Conservation (phyloP, 129 eudicot species). For the Heracleum sosnowskyi region DNA sequence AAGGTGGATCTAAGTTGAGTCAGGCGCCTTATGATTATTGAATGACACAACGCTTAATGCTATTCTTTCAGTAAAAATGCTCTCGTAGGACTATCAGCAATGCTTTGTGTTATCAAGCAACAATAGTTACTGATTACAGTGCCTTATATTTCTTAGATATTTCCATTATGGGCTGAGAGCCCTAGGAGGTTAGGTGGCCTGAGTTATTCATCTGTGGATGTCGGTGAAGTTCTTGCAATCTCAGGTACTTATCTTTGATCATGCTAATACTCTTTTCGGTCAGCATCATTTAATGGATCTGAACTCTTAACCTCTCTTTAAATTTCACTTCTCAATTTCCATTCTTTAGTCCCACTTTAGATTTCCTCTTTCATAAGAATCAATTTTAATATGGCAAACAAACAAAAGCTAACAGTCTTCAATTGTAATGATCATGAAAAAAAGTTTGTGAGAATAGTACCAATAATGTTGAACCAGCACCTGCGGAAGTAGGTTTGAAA, state of each 20-base stretch:
- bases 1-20: too few species aligned
- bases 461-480: too few species aligned
- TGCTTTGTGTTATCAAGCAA: not conserved
- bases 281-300: not conserved
- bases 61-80: too few species aligned
- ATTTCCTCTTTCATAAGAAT: too few species aligned
- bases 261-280: not conserved
- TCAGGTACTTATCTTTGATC: slow-evolving; percentile 31
- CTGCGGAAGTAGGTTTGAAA: too few species aligned
- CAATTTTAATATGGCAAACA: too few species aligned
- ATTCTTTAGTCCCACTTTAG: not conserved
- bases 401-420: too few species aligned
- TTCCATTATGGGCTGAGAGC: slow-evolving; percentile 90
- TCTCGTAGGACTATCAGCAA: not conserved
- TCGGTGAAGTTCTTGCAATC: slow-evolving; percentile 62
- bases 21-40: too few species aligned
- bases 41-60: too few species aligned
- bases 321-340: not conserved
- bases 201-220: slow-evolving; percentile 47
- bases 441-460: too few species aligned
- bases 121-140: not conserved
- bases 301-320: not conserved
- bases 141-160: slow-evolving; percentile 38
- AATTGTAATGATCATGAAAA: too few species aligned
- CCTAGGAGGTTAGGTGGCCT: slow-evolving; percentile 77